A percentile compares a stretch with the other conserved stretches of the same genome.
These are phyloP conservation scores for Artemisia argyi DNA, from an alignment of 129 eudicot genomes.

Conservation along the genomic window DNA sequence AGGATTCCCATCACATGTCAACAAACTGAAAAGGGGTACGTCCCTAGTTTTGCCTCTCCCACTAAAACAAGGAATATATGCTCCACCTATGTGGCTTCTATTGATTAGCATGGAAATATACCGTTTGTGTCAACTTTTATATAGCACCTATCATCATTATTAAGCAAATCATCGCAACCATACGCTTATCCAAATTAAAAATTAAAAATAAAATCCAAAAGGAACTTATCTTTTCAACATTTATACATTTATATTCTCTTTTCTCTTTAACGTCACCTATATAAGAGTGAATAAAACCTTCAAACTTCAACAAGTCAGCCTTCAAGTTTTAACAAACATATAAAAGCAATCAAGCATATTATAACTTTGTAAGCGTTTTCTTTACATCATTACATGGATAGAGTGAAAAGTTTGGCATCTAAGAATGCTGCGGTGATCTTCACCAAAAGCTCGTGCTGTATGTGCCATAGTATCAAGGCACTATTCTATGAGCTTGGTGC, in stretches of 20 bases:
- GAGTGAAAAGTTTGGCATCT: conserved; percentile 70
- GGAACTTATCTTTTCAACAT: conserved; percentile 38
- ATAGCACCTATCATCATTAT: conserved; percentile 43
- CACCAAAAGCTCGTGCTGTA: conserved; percentile 89
- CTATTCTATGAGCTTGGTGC: conserved; percentile 88
- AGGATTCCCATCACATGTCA: conserved; percentile 24
- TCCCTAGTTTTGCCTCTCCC: conserved; percentile 22
- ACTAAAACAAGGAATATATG: conserved; percentile 34
- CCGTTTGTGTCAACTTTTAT: conserved; percentile 43
- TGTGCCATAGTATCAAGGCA: conserved; percentile 94
- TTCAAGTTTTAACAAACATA: conserved; percentile 23
- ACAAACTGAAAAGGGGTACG: conserved; percentile 12
- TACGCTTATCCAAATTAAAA: conserved; percentile 24
- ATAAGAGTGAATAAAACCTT: conserved; percentile 34
- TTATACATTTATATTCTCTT: conserved; percentile 12
- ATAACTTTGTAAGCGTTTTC: background rate
- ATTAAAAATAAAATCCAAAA: conserved; percentile 32
- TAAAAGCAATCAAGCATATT: background rate
- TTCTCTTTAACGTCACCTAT: conserved; percentile 25
- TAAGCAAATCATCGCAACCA: conserved; percentile 37
- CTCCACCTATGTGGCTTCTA: conserved; percentile 23
- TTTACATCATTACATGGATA: conserved; percentile 47
- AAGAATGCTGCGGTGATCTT: conserved; percentile 95
- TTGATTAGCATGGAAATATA: conserved; percentile 17
- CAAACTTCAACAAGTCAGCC: conserved; percentile 30